phyloP scores from a whole-genome alignment of 164 flowering plant genomes.

The Cinnamomum chago region DNA sequence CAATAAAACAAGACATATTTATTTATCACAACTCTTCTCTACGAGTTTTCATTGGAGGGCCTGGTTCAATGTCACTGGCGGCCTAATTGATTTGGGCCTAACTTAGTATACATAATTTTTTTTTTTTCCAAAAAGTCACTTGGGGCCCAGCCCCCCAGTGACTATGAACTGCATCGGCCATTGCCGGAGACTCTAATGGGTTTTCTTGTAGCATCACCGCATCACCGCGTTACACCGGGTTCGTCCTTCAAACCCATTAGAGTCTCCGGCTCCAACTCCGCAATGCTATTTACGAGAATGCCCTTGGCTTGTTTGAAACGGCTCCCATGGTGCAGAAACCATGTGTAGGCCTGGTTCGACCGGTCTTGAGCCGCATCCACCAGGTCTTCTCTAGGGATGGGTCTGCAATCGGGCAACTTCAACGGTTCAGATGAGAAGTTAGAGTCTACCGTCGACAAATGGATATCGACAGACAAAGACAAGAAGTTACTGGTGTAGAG shows the following conservation, averaged over 20 bases:
- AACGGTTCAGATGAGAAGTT: constrained; percentile 2
- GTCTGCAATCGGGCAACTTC: constrained; percentile 13
- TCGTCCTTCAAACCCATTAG: not conserved
- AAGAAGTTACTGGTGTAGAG: constrained; percentile 25
- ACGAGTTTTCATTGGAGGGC: too few relatives aligned
- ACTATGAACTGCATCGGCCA: too few relatives aligned
- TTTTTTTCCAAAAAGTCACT: too few relatives aligned
- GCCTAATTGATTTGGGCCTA: too few relatives aligned
- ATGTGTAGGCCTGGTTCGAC: not conserved
- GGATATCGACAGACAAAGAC: constrained; percentile 14
- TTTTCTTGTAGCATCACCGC: too few relatives aligned
- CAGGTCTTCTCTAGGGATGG: constrained; percentile 13
- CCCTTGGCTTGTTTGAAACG: constrained; percentile 24
- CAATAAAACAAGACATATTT: too few relatives aligned
- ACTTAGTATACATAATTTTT: too few relatives aligned
- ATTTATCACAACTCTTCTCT: too few relatives aligned
- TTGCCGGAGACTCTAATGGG: too few relatives aligned
- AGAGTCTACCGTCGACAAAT: constrained; percentile 10
- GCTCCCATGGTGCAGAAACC: not conserved
- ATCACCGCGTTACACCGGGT: too few relatives aligned
- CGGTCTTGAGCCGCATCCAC: not conserved
- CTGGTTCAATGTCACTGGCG: too few relatives aligned
- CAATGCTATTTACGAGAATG: constrained; percentile 26
- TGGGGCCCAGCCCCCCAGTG: too few relatives aligned
- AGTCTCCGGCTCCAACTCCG: constrained; percentile 11